These are phyloP conservation scores for Suhomyces wounanorum DNA, from an alignment of 1,139 yeast species.

Conservation along the genomic window DNA sequence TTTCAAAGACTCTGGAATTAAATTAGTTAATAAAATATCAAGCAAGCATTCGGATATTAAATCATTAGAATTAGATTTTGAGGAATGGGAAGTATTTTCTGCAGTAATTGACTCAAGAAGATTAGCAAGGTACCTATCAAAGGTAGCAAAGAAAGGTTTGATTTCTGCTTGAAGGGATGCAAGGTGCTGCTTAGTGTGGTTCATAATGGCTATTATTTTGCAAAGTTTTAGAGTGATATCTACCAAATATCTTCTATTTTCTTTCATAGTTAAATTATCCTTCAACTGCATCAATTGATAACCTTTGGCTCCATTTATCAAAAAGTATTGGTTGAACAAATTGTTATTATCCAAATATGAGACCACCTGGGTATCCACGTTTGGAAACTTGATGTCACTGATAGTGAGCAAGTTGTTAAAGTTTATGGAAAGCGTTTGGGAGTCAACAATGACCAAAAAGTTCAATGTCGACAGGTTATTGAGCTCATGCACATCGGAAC, in stretches of 20 bases:
- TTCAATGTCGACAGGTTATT: conserved; percentile 20
- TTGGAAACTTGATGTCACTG: conserved; percentile 22
- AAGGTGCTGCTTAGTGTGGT: conserved; percentile 43
- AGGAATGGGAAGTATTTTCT: not conserved
- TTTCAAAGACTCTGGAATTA: conserved; percentile 43
- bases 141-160: conserved; percentile 43
- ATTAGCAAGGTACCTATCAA: conserved; percentile 38
- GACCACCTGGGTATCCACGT: conserved; percentile 14
- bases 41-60: conserved; percentile 31
- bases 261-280: conserved; percentile 12
- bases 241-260: conserved; percentile 19
- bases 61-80: conserved; percentile 6
- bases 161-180: conserved; percentile 37
- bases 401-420: conserved; percentile 38
- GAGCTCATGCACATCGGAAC: conserved; percentile 15
- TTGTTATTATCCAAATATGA: conserved; percentile 23
- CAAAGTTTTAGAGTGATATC: conserved; percentile 31
- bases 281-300: conserved; percentile 18
- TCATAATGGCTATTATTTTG: conserved; percentile 32
- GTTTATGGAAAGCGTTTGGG: conserved; percentile 26
- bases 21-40: conserved; percentile 59
- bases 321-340: conserved; percentile 34
- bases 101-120: conserved; percentile 25
- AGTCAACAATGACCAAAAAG: conserved; percentile 31
- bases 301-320: conserved; percentile 18